Evolutionary conservation across 352 stramenopile genomes (phyloP), one percentile per base, ranked within the genome.

Genomic region (Phytophthora cajani): DNA sequence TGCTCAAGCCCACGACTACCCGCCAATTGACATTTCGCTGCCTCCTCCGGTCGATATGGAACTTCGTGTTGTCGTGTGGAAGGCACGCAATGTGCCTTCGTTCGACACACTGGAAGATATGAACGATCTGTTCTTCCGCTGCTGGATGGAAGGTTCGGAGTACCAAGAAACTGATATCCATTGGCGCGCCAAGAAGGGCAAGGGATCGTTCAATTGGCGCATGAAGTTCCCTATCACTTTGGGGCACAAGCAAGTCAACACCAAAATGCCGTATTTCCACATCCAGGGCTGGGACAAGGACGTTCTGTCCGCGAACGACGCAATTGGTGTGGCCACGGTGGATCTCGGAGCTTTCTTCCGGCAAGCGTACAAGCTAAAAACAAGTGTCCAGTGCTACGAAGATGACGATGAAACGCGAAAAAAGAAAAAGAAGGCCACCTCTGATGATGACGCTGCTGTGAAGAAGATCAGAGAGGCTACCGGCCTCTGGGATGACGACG

Each of bases 251-350:
- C 83, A 94, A 65, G 75, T 75, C 11, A 93, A 95, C 72, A 92
- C 85, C 32, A 97, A 98, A 78, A 96, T 96, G 36, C 90, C 92
- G 36, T 97, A 98, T 71, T 96, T 98, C 66, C 90, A 97, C 64
- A 81, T 98, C 32, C 93, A 98, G 67, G 87, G 95, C 46, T 98
- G 95, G 95, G 95, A 98, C 73, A 95, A 97, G 73, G 95, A 98
- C 64, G 77, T 98, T 30, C 80, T 98, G 32, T 96, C 95, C 14
- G 93, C 88, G 30, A 98, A 96, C 72, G 94, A 98, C 72, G 87
- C 90, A 58, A 97, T 98, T 74, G 94, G 89, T 14, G 91, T 97
- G 71, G 77, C 87, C 54, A 90, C 92, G 63, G 59, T 97, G 50
- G 85, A 97, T 42, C 72, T 97, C 6, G 76, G 79, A n/a, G 52